Base-by-base conservation (phyloP, 2,329 filamentous ascomycete species). In the Chrysosporium queenslandicum region DNA sequence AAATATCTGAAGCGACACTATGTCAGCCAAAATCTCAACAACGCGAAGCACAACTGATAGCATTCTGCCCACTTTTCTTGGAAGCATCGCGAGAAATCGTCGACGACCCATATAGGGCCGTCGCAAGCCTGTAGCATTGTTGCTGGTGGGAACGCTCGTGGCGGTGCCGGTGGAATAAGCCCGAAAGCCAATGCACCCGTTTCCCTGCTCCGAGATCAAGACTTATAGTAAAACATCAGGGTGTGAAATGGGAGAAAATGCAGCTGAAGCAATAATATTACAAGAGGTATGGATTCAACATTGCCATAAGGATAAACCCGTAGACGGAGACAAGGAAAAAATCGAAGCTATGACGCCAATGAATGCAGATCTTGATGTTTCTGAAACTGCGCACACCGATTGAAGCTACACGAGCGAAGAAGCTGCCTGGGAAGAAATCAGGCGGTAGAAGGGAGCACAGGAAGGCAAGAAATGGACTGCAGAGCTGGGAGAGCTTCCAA, bases 61-160 rank as follows among this genome's bases (percentile, higher is more conserved):
- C 27, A 20, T n/a, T n/a, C n/a, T n/a, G n/a, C 73, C 61, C 64
- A 77, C 74, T 71, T 74, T 67, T 72, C 74, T 64, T 80, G 76
- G 59, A 84, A 82, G 64, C 81, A 84, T 53, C 59, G 63, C 41
- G 78, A 78, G 61, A 84, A 75, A 67, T 84, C 81, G 66, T 84
- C 81, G 56, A 70, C 65, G 58, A 72, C 70, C 81, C 81, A 84
- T 58, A 80, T 64, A 32, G 78, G 76, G 63, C 74, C 73, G 63
- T 71, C 70, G 67, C 81, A 83, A 59, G 72, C 72, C 59, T 73
- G 75, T 58, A 78, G 74, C 79, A 79, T 80, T 53, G 49, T 61
- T 52, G 39, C 23, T 41, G 16, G 43, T 16, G 3, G 47, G 20
- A 14, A 20, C 27, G n/a, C 5, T n/a, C n/a, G n/a, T n/a, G n/a